These are phyloP conservation scores for Hypoxylon sp. DNA, from an alignment of 2,329 filamentous ascomycete species.

Conservation along the genomic window DNA sequence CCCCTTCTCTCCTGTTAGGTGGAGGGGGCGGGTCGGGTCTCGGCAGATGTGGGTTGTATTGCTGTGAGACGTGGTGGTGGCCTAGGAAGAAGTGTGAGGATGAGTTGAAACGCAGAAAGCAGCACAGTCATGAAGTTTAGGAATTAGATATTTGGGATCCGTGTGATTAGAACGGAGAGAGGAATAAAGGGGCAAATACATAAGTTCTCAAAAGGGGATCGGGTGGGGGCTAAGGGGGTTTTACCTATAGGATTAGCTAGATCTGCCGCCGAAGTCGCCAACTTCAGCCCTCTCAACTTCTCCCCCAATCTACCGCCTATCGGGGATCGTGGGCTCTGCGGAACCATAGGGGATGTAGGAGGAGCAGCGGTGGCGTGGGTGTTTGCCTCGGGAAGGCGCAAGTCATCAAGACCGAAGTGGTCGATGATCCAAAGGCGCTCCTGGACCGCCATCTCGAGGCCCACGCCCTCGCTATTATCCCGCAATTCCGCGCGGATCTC, in stretches of 20 bases:
- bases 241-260: constrained; percentile 70
- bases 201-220: neutral
- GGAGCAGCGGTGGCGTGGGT: constrained; percentile 46
- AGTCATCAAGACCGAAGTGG: constrained; percentile 77
- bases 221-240: neutral
- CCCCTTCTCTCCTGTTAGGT: constrained; percentile 7
- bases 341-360: constrained; percentile 54
- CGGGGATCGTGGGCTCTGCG: constrained; percentile 73
- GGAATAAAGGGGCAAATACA: neutral
- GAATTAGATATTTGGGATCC: neutral
- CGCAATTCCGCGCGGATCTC: constrained; percentile 83
- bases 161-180: neutral
- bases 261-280: constrained; percentile 80
- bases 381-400: constrained; percentile 50
- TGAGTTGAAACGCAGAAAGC: neutral
- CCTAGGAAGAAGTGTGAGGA: constrained; percentile 17
- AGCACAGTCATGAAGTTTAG: neutral
- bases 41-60: constrained; percentile 27
- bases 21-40: constrained; percentile 17
- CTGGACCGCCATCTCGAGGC: constrained; percentile 84
- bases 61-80: constrained; percentile 18
- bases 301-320: constrained; percentile 80
- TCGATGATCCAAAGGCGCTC: constrained; percentile 89
- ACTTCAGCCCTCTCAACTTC: constrained; percentile 83
- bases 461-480: constrained; percentile 84